These are phyloP conservation scores for Epichloe aotearoae DNA, from an alignment of 2,329 filamentous ascomycete genomes.

Conservation along the genomic window DNA sequence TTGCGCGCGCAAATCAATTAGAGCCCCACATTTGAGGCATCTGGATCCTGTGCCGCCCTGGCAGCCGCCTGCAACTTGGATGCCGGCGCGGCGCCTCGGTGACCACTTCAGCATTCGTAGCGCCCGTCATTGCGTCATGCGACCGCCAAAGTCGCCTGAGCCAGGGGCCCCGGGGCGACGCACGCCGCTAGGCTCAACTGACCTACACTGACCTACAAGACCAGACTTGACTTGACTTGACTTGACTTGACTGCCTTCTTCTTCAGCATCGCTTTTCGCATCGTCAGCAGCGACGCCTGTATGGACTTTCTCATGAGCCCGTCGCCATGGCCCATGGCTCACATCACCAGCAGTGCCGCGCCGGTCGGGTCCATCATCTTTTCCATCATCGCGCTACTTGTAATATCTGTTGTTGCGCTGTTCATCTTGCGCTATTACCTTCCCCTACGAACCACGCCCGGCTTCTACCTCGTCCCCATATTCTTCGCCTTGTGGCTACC, in stretches of 20 bases:
- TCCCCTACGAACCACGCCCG: constrained; percentile 78
- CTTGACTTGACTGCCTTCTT: neutral
- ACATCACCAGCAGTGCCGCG: constrained; percentile 39
- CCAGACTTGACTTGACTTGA: too few species aligned
- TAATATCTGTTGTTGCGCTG: constrained; percentile 65
- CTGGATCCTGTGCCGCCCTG: neutral
- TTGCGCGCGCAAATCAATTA: constrained; percentile 15
- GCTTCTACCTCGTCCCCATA: constrained; percentile 79
- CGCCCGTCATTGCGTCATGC: constrained; percentile 6
- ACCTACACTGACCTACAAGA: too few species aligned
- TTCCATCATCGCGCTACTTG: constrained; percentile 55
- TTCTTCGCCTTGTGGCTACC: constrained; percentile 94
- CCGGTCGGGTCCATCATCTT: constrained; percentile 73
- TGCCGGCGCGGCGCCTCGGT: neutral
- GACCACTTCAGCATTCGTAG: neutral
- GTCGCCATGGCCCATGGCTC: constrained; percentile 39
- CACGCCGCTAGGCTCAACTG: neutral
- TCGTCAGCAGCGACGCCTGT: constrained; percentile 3
- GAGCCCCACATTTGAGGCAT: constrained; percentile 11
- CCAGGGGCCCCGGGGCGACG: neutral
- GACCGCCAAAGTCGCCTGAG: neutral
- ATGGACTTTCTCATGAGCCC: constrained; percentile 15
- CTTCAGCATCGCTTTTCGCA: neutral
- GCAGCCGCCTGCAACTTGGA: neutral
- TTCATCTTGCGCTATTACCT: constrained; percentile 82